Evolutionary conservation across 306 rosid species (phyloP), one percentile per base, ranked within the genome.

Genomic region (Dalbergia cultrata): DNA sequence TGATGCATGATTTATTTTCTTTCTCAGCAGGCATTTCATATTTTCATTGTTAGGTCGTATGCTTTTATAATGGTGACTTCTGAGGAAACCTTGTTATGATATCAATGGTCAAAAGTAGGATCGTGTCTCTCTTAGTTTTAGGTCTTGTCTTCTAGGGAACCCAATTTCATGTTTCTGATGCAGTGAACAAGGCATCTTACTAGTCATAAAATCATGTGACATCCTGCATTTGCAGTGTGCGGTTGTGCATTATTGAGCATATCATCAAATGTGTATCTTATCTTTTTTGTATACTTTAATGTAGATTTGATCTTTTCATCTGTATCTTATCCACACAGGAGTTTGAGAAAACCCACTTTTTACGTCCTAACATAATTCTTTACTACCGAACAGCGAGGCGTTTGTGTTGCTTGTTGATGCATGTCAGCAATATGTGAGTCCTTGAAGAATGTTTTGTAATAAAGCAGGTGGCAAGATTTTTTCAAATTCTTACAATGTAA

Each of bases 361-460:
- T 33, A 37, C 69, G 9, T 68, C 41, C 61, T 85, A 59, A 81
- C 72, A 14, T 50, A 57, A 0, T 74, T 43, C 62, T 66, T 14
- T 72, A n/a, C 54, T 59, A 57, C n/a, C n/a, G 50, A 74, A 72
- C 85, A 81, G 85, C 80, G 37, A 0, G 31, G 54, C 69, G 44
- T 53, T 14, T 22, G 34, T 77, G 67, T 71, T 66, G 39, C 82
- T 60, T 76, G 82, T 49, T 52, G 74, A 63, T 75, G 82, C 78
- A 45, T 45, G 68, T 45, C 61, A 35, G 72, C 80, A 44, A 34
- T 70, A 54, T 64, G 75, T 66, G 65, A 61, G 50, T 45, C 82
- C 34, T 70, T 64, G 71, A 57, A 80, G 43, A 53, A 66, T 66
- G 77, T 65, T 80, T 49, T 67, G 76, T 71, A 81, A 81, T 81